Conservation (phyloP, 1,284 basidiomycete genomes). For the Sanguinoderma infundibulare region DNA sequence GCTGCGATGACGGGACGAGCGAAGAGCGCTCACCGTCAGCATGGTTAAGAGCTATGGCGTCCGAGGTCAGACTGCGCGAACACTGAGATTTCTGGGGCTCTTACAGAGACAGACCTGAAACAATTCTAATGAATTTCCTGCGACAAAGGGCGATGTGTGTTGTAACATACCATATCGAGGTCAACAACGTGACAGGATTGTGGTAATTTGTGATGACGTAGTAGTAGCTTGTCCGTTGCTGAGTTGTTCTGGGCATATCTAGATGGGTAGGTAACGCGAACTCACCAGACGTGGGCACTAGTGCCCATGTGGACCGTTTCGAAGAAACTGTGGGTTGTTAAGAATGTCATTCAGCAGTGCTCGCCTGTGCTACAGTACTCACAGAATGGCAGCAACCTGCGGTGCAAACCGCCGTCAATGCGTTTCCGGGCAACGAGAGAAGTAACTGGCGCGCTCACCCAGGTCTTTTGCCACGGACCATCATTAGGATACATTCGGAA, state of each 20-base stretch:
- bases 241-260: background rate
- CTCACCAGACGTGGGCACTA: constrained; percentile 11
- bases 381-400: background rate
- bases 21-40: background rate
- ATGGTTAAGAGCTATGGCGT: background rate
- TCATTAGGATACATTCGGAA: constrained; percentile 2
- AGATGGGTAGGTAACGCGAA: background rate
- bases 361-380: too few species aligned
- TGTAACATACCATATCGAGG: background rate
- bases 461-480: background rate
- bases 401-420: background rate
- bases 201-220: constrained; percentile 5
- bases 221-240: background rate
- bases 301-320: constrained; percentile 8
- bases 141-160: too few species aligned
- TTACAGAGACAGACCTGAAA: too few species aligned
- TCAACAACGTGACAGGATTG: background rate
- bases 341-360: too few species aligned
- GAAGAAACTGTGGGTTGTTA: constrained; percentile 2
- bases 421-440: too few species aligned
- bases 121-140: too few species aligned
- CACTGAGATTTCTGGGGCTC: too few species aligned
- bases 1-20: too few species aligned
- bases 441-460: too few species aligned
- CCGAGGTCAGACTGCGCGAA: too few species aligned